These are phyloP conservation scores for Solanum piurae DNA, from an alignment of 257 asterid species.

Conservation along the genomic window DNA sequence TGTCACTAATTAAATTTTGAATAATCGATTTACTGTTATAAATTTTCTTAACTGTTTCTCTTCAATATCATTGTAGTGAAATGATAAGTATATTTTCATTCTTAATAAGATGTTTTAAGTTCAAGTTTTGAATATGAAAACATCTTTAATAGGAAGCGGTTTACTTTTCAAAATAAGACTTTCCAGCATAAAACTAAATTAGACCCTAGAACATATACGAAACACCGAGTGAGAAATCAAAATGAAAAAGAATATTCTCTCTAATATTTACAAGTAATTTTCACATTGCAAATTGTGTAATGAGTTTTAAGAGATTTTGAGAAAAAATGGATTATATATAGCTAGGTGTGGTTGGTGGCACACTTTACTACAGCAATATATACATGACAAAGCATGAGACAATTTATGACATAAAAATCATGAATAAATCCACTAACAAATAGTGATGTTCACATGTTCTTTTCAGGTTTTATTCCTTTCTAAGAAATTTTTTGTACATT, in stretches of 20 bases:
- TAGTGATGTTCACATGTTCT: neutral
- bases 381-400: neutral
- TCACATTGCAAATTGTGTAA: neutral
- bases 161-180: neutral
- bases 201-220: neutral
- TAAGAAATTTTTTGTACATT: neutral
- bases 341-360: neutral
- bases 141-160: neutral
- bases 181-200: no score
- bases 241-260: neutral
- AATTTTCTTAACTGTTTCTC: neutral
- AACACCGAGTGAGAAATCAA: neutral
- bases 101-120: neutral
- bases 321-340: neutral
- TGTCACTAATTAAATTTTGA: neutral
- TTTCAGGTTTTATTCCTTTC: neutral
- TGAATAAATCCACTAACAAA: neutral
- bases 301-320: neutral
- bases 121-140: neutral
- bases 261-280: neutral
- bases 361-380: neutral
- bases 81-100: neutral
- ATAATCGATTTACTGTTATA: neutral
- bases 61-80: neutral
- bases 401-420: neutral